phyloP scores from a whole-genome alignment of 176 grass and related monocot species.

The Carex littledalei region DNA sequence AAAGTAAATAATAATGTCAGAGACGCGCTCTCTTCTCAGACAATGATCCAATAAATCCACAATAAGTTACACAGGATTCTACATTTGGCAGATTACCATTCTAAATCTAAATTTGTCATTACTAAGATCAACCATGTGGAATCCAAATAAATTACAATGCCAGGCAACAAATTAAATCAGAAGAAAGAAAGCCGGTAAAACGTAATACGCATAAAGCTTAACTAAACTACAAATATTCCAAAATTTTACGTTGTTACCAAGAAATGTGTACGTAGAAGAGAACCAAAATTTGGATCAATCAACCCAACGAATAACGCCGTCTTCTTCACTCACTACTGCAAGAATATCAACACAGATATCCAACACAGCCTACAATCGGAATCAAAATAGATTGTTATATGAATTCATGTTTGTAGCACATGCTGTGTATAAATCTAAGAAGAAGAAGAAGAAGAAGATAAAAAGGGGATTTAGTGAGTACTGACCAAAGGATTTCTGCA shows the following conservation, averaged over 20 bases:
- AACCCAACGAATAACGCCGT: conserved; percentile 71
- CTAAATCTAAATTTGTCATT: conserved; percentile 14
- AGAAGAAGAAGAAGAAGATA: not conserved
- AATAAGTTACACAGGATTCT: not conserved
- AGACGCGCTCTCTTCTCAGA: not conserved
- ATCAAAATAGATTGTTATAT: not conserved
- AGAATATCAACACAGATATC: conserved; percentile 77
- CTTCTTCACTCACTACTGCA: conserved; percentile 68
- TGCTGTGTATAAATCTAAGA: not conserved
- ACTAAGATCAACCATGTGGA: conserved; percentile 9
- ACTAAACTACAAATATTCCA: conserved; percentile 14
- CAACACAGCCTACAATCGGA: conserved; percentile 47
- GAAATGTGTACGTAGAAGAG: not conserved
- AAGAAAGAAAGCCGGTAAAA: conserved; percentile 1
- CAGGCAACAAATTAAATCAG: conserved; percentile 17
- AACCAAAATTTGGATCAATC: conserved; percentile 38
- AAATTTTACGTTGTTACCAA: conserved; percentile 20
- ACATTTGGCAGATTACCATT: not conserved
- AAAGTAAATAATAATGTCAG: not conserved
- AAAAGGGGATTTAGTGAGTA: conserved; percentile 2
- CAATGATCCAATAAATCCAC: conserved; percentile 9
- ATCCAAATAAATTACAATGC: conserved; percentile 26
- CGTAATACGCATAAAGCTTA: not conserved
- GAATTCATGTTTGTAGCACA: not conserved
- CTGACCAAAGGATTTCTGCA: conserved; percentile 77